phyloP scores from a whole-genome alignment of 2,329 filamentous ascomycete species.

The Phyllosticta paracitricarpa region DNA sequence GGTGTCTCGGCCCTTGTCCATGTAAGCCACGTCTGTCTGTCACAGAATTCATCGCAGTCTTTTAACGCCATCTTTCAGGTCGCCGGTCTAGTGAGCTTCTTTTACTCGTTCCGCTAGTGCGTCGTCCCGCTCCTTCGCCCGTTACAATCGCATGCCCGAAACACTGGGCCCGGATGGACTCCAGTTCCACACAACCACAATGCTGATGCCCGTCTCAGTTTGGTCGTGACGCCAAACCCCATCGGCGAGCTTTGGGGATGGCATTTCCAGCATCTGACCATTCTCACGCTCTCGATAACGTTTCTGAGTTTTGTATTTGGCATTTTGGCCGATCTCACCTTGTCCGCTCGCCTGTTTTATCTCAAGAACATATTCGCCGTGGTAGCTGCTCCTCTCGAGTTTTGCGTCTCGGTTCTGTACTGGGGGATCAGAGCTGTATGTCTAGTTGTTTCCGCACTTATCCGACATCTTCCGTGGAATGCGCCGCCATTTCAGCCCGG shows the following conservation, averaged over 20 bases:
- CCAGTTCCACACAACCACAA: not conserved
- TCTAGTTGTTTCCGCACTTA: constrained; percentile 14
- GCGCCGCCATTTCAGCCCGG: not conserved
- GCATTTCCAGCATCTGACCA: constrained; percentile 64
- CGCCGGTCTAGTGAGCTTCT: constrained; percentile 35
- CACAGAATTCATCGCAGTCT: not conserved
- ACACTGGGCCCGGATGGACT: not conserved
- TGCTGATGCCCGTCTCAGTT: not conserved
- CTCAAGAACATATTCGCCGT: constrained; percentile 59
- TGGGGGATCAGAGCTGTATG: constrained; percentile 53
- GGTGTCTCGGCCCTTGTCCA: constrained; percentile 55
- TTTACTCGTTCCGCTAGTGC: constrained; percentile 34
- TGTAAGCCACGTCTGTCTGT: constrained; percentile 17
- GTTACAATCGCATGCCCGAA: not conserved
- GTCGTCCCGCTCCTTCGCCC: not conserved
- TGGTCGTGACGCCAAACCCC: not conserved
- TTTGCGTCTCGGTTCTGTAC: constrained; percentile 62
- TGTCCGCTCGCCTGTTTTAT: constrained; percentile 48
- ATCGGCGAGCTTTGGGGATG: constrained; percentile 38
- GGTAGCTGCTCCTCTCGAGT: constrained; percentile 57
- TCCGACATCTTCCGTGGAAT: constrained; percentile 1
- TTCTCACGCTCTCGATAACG: constrained; percentile 47
- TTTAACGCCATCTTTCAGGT: constrained; percentile 15
- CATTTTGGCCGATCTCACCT: constrained; percentile 54
- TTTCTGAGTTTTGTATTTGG: constrained; percentile 52